Conservation (phyloP, 2,329 filamentous ascomycete genomes). For the Calonectria honghensis region DNA sequence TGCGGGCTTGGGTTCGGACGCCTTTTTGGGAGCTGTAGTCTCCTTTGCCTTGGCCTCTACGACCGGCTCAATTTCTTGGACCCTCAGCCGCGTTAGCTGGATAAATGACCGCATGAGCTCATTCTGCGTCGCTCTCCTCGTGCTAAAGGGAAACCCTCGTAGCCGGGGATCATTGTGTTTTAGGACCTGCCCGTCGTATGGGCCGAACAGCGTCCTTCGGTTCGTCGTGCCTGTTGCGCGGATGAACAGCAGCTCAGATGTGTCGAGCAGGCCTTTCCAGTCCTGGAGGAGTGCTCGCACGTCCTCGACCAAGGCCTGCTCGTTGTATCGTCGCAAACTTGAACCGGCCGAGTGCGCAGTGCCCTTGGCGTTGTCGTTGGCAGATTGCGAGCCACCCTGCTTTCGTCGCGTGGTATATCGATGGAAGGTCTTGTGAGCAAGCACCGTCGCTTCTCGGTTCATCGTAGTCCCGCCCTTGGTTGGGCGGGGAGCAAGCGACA, state of each 20-base stretch:
- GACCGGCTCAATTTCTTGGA: conserved; percentile 84
- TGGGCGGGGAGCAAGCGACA: conserved; percentile 88
- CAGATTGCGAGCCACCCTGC: conserved; percentile 95
- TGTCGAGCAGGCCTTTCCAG: conserved; percentile 91
- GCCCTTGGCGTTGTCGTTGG: conserved; percentile 95
- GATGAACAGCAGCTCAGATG: conserved; percentile 89
- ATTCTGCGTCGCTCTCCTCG: conserved; percentile 91
- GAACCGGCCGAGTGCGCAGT: conserved; percentile 95
- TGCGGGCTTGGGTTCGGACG: conserved; percentile 68
- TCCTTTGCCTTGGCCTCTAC: conserved; percentile 69
- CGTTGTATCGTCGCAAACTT: conserved; percentile 92
- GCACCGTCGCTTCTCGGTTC: conserved; percentile 89
- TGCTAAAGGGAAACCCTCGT: conserved; percentile 94
- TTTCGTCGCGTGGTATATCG: conserved; percentile 97
- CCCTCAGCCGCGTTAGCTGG: conserved; percentile 92
- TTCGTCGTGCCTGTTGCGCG: conserved; percentile 92
- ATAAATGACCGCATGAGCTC: conserved; percentile 97
- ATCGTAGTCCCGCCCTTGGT: conserved; percentile 81
- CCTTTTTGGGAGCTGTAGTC: conserved; percentile 58
- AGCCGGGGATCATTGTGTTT: conserved; percentile 86
- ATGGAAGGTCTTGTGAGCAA: conserved; percentile 98
- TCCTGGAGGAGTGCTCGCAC: conserved; percentile 86
- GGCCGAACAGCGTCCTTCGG: conserved; percentile 89
- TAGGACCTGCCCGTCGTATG: conserved; percentile 92
- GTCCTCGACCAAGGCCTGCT: conserved; percentile 91